Conservation (phyloP, 2,329 filamentous ascomycete genomes). For the Coleophoma eucalyptorum region DNA sequence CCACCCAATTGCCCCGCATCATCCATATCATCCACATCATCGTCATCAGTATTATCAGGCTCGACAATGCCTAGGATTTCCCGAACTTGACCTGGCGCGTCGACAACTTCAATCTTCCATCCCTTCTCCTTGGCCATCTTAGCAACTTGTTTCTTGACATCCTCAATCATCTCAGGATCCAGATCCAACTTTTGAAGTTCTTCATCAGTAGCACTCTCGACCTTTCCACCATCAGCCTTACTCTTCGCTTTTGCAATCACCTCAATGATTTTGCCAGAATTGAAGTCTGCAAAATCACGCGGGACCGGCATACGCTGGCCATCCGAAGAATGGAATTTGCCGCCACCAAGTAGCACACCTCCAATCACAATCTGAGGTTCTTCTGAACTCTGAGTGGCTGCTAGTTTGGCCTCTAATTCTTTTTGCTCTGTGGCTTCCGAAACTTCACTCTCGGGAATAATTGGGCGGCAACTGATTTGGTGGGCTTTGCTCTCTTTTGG, state of each 20-base stretch:
- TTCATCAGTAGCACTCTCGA: constrained; percentile 49
- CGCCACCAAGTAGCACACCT: constrained; percentile 22
- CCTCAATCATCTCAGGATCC: constrained; percentile 59
- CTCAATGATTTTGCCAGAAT: constrained; percentile 19
- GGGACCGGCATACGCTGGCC: constrained; percentile 23
- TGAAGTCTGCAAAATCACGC: constrained; percentile 42
- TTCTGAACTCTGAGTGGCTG: constrained; percentile 32
- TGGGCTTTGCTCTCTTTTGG: constrained; percentile 62
- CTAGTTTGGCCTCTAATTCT: constrained; percentile 24
- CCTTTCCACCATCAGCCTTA: constrained; percentile 22
- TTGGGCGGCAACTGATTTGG: constrained; percentile 56
- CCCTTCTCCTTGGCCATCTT: constrained; percentile 65
- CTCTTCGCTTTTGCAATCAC: constrained; percentile 20
- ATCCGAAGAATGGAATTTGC: constrained; percentile 24
- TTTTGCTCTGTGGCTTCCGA: constrained; percentile 30
- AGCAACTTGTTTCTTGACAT: constrained; percentile 64
- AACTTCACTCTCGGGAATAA: constrained; percentile 43
- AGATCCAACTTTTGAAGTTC: constrained; percentile 63
- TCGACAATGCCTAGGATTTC: constrained; percentile 71
- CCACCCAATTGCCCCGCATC: no score
- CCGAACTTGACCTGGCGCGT: constrained; percentile 53
- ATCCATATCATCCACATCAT: constrained; percentile 9
- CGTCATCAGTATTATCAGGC: constrained; percentile 47
- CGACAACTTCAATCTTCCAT: constrained; percentile 80
- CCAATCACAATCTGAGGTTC: constrained; percentile 25